phyloP scores from a whole-genome alignment of 768 basidiomycete species.

The Tricholoma hemisulphureum region DNA sequence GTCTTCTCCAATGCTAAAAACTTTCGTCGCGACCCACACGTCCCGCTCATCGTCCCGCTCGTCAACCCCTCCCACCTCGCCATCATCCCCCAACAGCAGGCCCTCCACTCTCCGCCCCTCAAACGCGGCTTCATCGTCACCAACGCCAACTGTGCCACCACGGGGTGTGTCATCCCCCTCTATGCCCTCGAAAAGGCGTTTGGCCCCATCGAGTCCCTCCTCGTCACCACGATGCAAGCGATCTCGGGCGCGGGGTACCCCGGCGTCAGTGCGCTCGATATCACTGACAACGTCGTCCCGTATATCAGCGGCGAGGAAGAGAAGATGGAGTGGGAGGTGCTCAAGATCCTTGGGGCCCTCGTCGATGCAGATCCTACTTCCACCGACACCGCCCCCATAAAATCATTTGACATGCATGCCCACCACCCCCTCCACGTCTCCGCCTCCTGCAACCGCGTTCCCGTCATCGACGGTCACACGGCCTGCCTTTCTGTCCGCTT shows the following conservation, averaged over 20 bases:
- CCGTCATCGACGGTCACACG: conserved; percentile 94
- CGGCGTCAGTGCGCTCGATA: conserved; percentile 84
- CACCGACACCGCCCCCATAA: conserved; percentile 15
- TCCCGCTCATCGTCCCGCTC: conserved; percentile 94
- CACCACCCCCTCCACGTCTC: conserved; percentile 82
- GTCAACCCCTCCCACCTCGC: conserved; percentile 86
- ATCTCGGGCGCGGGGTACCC: conserved; percentile 99
- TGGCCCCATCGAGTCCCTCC: conserved; percentile 87
- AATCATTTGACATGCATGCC: conserved; percentile 83
- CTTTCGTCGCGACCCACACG: conserved; percentile 85
- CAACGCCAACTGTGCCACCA: conserved; percentile 98
- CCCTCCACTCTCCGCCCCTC: conserved; percentile 62
- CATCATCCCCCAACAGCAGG: conserved; percentile 81
- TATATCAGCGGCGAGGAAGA: conserved; percentile 94
- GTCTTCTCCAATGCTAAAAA: conserved; percentile 99
- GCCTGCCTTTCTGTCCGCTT: conserved; percentile 90
- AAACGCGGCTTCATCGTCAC: conserved; percentile 93
- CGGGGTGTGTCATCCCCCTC: conserved; percentile 89
- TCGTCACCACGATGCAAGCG: conserved; percentile 97
- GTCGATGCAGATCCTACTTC: conserved; percentile 42
- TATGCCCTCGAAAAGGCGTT: conserved; percentile 86
- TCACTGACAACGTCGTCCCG: conserved; percentile 94
- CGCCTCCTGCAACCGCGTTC: conserved; percentile 92
- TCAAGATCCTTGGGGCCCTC: conserved; percentile 93
- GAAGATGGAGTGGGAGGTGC: conserved; percentile 98